Evolutionary conservation across 225 moss, liverwort and hornwort species (phyloP), one percentile per base, ranked within the genome.

Genomic region (Antitrichia curtipendula): DNA sequence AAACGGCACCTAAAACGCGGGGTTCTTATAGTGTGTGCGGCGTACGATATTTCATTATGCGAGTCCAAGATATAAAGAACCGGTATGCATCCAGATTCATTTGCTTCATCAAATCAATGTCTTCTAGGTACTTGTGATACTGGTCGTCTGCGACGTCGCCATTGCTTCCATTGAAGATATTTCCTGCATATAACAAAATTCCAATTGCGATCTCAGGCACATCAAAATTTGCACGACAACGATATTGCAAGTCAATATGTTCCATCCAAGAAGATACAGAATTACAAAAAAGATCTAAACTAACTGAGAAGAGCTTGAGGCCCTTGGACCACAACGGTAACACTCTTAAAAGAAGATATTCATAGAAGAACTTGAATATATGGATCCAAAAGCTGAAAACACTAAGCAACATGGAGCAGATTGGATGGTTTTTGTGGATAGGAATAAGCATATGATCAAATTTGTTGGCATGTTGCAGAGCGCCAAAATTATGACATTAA

Each of bases 41-140:
- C 91, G 36, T 90, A 97, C 98, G 89, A 84, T 94, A 95, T 87
- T 76, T 86, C 43, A 98, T 66, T 53, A 98, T 89, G 81, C 98
- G 95, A 82, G 89, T 78, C 98, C 98, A 97, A 15, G 98, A 91
- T 80, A 98, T 94, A 54, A 97, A 98, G 90, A 98, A 97, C 84
- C 98, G 94, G 60, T 98, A 97, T 24, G 97, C 98, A 62, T 92
- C 94, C 93, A 97, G 72, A 87, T 96, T 88, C 94, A 98, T 84
- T 23, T 93, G 83, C 65, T 89, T 83, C 89, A 98, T 92, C 78
- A 91, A 88, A 59, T 94, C 94, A 84, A 95, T 71, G 85, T 98
- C 98, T 76, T 96, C 97, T 94, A 89, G 40, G 89, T 95, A 98
- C 49, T 88, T 96, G 75, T 95, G 98, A 89, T 95, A 98, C 52